Conservation (phyloP, 2,329 filamentous ascomycete genomes). For the Beauveria scarabaeidicola region DNA sequence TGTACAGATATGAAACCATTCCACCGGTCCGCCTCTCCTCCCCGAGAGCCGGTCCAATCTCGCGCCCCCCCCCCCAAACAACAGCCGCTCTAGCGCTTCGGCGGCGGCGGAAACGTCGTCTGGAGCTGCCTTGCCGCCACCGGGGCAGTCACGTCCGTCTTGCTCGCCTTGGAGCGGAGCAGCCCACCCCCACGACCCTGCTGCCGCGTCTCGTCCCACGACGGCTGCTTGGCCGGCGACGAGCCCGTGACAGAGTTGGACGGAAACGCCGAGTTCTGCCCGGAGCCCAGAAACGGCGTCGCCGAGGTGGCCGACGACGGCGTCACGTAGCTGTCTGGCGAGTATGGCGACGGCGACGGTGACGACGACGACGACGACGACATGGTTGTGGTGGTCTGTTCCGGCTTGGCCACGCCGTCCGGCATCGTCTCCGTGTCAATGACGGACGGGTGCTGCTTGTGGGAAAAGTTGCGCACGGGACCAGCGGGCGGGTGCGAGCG, state of each 20-base stretch:
- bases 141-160: conserved; percentile 3
- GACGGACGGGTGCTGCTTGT: neutral
- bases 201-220: conserved; percentile 3
- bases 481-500: conserved; percentile 4
- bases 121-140: conserved; percentile 8
- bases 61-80: too few species aligned
- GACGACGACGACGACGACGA: neutral
- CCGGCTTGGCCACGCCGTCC: neutral
- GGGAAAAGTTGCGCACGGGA: conserved; percentile 7
- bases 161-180: conserved; percentile 9
- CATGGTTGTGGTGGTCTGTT: neutral
- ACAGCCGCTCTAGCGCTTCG: neutral
- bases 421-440: neutral
- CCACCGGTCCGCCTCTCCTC: too few species aligned
- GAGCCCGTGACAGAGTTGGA: neutral
- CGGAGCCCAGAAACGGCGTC: neutral
- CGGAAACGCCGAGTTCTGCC: neutral
- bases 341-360: neutral
- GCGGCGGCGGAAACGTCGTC: conserved; percentile 11
- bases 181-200: neutral
- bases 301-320: conserved; percentile 6
- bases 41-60: too few species aligned
- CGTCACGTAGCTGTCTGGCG: neutral
- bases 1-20: too few species aligned
- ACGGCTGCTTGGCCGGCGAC: neutral